Evolutionary conservation across 2,329 filamentous ascomycete species (phyloP), one percentile per base, ranked within the genome.

Genomic region (Nigrospora osmanthi): DNA sequence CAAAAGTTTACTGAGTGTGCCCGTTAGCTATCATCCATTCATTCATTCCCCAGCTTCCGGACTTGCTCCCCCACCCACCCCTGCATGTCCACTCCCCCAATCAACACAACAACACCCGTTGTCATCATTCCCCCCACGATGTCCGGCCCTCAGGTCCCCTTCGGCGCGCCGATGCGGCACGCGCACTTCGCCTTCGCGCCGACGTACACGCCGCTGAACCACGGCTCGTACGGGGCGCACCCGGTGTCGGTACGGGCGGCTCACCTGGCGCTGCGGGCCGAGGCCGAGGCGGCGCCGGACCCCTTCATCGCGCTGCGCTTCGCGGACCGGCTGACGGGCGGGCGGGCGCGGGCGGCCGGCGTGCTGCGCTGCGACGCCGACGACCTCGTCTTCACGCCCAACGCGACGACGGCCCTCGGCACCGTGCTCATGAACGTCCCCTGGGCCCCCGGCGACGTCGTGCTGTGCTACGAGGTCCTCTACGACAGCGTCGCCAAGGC

Each of bases 371-470:
- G 53, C 38, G 34, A 46, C 13, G 44, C 33, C 11, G 48, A 56
- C 30, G 57, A 60, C 35, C 38, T 61, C 2, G 81, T 85, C 1
- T 77, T 85, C 52, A 73, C 85, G 6, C 72, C 77, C 17, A 87
- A 87, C 54, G 80, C 82, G 5, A 85, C 80, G 0, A 83, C 77
- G 0, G 79, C 73, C 31, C 59, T 78, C 17, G 82, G 83, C 55
- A 82, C 75, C 0, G 72, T 85, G 10, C 68, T 87, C 6, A 75
- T 79, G 39, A 83, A 78, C 51, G 57, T 87, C 3, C 57, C 56
- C 12, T 85, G 74, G 59, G 49, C 67, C 10, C 54, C 64, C 0
- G 73, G 72, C 12, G 83, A 87, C 54, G 70, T 75, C 5, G 77
- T 85, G 39, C 55, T 85, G 39, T 80, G 80, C 56, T 83, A 85